Evolutionary conservation across 2,329 filamentous ascomycete genomes (phyloP).

Genomic region (Mycosphaerella sp.): DNA sequence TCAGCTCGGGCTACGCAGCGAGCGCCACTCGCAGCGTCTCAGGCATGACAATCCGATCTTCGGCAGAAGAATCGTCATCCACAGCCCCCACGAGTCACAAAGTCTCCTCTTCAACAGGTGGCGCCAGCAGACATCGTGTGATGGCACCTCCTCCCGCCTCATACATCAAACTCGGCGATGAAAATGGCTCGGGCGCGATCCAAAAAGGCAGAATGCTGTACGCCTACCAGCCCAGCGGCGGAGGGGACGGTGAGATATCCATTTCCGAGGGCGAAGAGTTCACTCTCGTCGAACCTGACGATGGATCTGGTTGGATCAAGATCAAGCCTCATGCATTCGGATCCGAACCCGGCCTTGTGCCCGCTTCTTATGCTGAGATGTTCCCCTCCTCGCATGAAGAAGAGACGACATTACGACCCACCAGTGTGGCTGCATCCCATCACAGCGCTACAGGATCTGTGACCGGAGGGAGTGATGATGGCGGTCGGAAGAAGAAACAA

Average conservation of each 20-base stretch:
- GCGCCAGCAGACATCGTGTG: conserved; percentile 51
- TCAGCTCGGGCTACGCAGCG: conserved; percentile 80
- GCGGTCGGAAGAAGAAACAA: conserved; percentile 62
- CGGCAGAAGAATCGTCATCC: conserved; percentile 33
- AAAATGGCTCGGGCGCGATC: conserved; percentile 44
- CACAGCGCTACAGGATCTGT: conserved; percentile 59
- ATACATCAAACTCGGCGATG: conserved; percentile 59
- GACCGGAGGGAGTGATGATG: conserved; percentile 42
- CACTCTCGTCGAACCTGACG: conserved; percentile 74
- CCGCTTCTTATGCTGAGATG: conserved; percentile 75
- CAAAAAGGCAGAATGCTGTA: conserved; percentile 86
- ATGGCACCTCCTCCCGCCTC: conserved; percentile 80
- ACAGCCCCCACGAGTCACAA: conserved; percentile 14
- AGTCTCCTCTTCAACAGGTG: conserved; percentile 27
- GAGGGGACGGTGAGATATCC: conserved; percentile 63
- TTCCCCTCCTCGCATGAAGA: conserved; percentile 11
- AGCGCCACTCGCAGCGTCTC: conserved; percentile 71
- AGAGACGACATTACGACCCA: conserved; percentile 16
- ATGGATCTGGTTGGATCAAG: conserved; percentile 87
- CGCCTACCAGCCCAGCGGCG: conserved; percentile 68
- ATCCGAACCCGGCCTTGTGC: conserved; percentile 75
- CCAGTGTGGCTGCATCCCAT: conserved; percentile 50
- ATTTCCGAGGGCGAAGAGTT: conserved; percentile 75
- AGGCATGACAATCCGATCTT: conserved; percentile 48
- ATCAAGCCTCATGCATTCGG: conserved; percentile 53